Conservation (phyloP, 495 filamentous ascomycete genomes). For the Penicillium nucicola region DNA sequence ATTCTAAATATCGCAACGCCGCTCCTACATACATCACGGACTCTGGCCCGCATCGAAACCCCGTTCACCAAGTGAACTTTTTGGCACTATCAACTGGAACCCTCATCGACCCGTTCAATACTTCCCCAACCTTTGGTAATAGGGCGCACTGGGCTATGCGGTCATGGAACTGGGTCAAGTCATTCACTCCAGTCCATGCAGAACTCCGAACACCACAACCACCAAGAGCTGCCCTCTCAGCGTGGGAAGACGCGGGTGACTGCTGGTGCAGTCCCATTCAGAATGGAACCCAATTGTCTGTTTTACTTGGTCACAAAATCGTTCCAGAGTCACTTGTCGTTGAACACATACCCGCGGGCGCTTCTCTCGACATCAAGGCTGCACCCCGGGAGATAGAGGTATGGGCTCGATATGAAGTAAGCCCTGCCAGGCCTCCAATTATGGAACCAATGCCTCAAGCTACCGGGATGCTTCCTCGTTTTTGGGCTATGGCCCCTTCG, state of each 20-base stretch:
- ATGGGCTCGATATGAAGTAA: constrained; percentile 36
- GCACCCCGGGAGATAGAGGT: constrained; percentile 48
- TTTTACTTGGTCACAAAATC: constrained; percentile 32
- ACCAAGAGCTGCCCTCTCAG: constrained; percentile 29
- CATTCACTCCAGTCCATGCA: not conserved
- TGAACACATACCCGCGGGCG: constrained; percentile 41
- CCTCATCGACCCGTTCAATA: constrained; percentile 34
- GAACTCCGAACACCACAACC: constrained; percentile 10
- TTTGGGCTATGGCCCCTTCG: not conserved
- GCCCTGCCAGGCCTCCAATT: constrained; percentile 5
- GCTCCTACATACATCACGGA: constrained; percentile 16
- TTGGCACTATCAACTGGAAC: constrained; percentile 31
- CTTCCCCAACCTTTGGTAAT: constrained; percentile 27
- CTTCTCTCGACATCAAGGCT: constrained; percentile 26
- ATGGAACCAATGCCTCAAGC: not conserved
- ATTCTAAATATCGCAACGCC: constrained; percentile 6
- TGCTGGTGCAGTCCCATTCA: constrained; percentile 44
- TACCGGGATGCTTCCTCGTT: not conserved
- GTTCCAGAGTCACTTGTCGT: constrained; percentile 47
- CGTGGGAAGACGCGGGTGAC: constrained; percentile 46
- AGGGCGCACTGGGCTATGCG: constrained; percentile 1
- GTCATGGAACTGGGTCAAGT: not conserved
- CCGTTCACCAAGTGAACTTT: constrained; percentile 34
- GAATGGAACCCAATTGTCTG: constrained; percentile 38
- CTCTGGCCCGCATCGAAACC: constrained; percentile 3